Conservation (phyloP, 1,284 basidiomycete species). For the Ustilago hordei region DNA sequence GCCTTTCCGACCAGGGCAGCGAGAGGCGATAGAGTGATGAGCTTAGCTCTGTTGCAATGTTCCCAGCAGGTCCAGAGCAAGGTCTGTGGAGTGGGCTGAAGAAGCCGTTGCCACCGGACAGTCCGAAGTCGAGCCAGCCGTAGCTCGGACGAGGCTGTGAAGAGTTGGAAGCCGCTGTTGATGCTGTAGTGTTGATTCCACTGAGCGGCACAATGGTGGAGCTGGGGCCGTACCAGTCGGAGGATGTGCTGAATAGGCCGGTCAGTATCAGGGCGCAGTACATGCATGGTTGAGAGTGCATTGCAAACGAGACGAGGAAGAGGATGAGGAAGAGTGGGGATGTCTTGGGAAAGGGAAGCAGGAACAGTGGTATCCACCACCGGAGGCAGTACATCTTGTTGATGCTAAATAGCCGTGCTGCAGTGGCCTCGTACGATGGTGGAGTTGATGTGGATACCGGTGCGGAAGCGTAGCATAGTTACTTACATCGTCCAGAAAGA, state of each 20-base stretch:
- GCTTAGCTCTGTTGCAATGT: not conserved
- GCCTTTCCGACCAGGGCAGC: conserved; percentile 32
- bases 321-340: conserved; percentile 60
- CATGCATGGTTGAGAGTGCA: conserved; percentile 62
- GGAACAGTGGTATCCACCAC: conserved; percentile 65
- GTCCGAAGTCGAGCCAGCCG: conserved; percentile 38
- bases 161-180: conserved; percentile 8
- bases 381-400: conserved; percentile 60
- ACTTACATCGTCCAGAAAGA: not conserved
- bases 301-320: conserved; percentile 58
- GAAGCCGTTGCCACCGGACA: conserved; percentile 45
- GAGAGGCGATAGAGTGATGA: conserved; percentile 18
- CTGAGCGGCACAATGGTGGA: not conserved
- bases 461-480: not conserved
- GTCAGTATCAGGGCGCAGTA: conserved; percentile 62
- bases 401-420: not conserved
- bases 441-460: not conserved
- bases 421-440: not conserved
- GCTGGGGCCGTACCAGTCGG: conserved; percentile 44
- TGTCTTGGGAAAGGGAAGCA: conserved; percentile 61
- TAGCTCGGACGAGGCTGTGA: conserved; percentile 26
- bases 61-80: not conserved
- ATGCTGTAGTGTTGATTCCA: conserved; percentile 1
- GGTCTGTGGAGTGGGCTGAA: conserved; percentile 28
- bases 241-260: conserved; percentile 56